Base-by-base conservation (phyloP, 139 green algal genomes). In the Auxenochlorella pyrenoidosa region DNA sequence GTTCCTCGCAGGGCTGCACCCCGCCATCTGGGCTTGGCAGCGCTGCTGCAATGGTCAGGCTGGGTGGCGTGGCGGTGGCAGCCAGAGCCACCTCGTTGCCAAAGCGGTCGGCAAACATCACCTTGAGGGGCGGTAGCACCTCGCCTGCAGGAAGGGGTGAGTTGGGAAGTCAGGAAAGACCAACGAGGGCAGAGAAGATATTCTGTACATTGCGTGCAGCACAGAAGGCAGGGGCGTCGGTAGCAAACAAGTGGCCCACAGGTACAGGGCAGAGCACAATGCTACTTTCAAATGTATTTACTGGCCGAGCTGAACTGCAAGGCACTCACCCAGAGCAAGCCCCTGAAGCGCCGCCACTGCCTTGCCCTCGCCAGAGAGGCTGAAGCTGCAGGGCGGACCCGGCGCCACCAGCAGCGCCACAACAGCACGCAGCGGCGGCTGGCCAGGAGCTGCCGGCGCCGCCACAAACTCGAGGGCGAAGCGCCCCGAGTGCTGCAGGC, bases 381-480 rank as follows among this genome's bases (percentile, higher is more conserved):
- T 81, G 32, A 95, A 85, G 68, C 68, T 86, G 22, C 72, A 82
- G 26, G 92, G 40, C 0, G 87, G 38, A 1, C 91, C 93, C 3
- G 94, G 72, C 18, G 68, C 34, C 26, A 94, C 94, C 16, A 76
- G 41, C 30, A 96, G 66, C n/a, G 24, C 60, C 34, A 88, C 81
- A n/a, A 82, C 43, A 4, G 47, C 4, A 0, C 40, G 75, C 32
- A 94, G 86, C 18, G 82, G 40, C n/a, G 40, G 70, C 81, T 79
- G 84, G 24, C 82, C 86, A 16, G 91, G 89, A 22, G 91, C 75
- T 22, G 90, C 86, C 21, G 94, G 94, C 60, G 90, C 40, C 70
- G 95, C 73, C 72, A 36, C 54, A 88, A 94, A 96, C 84, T 94
- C 90, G 60, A 96, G 87, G 3, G 86, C 83, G 47, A 95, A 96